Evolutionary conservation across 805 yeast species (phyloP), one percentile per base, ranked within the genome.

Genomic region (Jamesozyma spencerorum): DNA sequence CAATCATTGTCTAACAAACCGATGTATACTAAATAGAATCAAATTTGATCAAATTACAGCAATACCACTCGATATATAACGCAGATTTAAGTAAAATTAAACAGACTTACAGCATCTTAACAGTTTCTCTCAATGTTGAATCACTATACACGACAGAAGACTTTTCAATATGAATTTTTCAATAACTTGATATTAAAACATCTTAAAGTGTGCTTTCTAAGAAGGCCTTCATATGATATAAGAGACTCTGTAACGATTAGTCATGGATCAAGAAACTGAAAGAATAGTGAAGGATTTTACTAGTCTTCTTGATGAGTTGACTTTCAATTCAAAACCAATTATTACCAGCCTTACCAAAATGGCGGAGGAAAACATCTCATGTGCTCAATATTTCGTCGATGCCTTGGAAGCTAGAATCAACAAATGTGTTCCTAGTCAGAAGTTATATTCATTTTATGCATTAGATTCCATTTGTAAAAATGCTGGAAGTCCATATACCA

Each of bases 381-480:
- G 74, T 40, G 96, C 97, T 7, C 75, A 76, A 39, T 84, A 80
- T 37, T 84, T 92, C 33, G 75, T 84, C 14, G 74, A 75, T 40
- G 85, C 87, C 13, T 75, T 92, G 40, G 85, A 81, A 49, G 70
- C 70, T 39, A 74, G 95, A 59, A 79, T 90, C 37, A 71, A 73
- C 48, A 80, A 75, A 58, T 79, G 92, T 53, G 74, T 84, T 2
- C 97, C 97, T 1, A 72, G 75, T 11, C 88, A 85, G 48, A 92
- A 92, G 62, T 70, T 92, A 36, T 92, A 75, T 51, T 78, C 92
- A 3, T 70, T 92, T 45, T 92, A 90, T 57, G 70, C 90, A 35
- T 63, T 92, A 41, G 97, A 92, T 60, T 87, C 97, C 14, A 83
- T 92, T 36, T 83, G 90, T 64, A 92, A 92, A 61, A 85, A 81